Evolutionary conservation across 2,329 filamentous ascomycete genomes (phyloP).

Genomic region (Penicillium sp.): DNA sequence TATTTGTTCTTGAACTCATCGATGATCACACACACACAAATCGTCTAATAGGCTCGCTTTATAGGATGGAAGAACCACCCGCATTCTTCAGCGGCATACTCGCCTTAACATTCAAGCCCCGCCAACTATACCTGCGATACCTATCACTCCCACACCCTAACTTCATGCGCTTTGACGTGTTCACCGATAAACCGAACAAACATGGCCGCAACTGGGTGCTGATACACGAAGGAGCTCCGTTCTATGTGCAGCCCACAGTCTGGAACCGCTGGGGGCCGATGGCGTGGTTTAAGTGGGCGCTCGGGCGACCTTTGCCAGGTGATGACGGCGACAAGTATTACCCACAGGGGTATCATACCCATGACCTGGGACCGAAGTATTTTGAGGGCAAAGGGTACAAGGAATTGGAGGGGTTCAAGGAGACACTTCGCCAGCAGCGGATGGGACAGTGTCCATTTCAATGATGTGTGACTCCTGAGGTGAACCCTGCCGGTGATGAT

Average conservation of each 20-base stretch:
- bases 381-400: conserved; percentile 51
- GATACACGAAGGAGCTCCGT: conserved; percentile 61
- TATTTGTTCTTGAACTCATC: too few relatives aligned
- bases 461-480: not conserved
- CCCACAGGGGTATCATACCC: conserved; percentile 50
- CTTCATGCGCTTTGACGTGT: conserved; percentile 35
- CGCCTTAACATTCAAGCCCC: conserved; percentile 48
- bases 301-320: conserved; percentile 49
- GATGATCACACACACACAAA: too few relatives aligned
- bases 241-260: conserved; percentile 59
- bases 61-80: conserved; percentile 39
- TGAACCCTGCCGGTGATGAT: not conserved
- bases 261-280: conserved; percentile 62
- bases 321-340: conserved; percentile 48
- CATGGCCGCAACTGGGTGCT: conserved; percentile 54
- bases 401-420: conserved; percentile 27
- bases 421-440: conserved; percentile 46
- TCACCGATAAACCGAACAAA: conserved; percentile 52
- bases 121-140: conserved; percentile 57
- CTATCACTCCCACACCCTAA: conserved; percentile 58
- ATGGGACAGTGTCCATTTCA: conserved; percentile 49
- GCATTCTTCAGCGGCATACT: conserved; percentile 38
- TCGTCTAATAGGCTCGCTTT: too few relatives aligned
- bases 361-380: conserved; percentile 61
- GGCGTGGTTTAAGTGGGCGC: conserved; percentile 48